A percentile compares a stretch with the other conserved stretches of the same genome.
phyloP scores from a whole-genome alignment of 1,139 yeast genomes.

The Hanseniaspora uvarum region DNA sequence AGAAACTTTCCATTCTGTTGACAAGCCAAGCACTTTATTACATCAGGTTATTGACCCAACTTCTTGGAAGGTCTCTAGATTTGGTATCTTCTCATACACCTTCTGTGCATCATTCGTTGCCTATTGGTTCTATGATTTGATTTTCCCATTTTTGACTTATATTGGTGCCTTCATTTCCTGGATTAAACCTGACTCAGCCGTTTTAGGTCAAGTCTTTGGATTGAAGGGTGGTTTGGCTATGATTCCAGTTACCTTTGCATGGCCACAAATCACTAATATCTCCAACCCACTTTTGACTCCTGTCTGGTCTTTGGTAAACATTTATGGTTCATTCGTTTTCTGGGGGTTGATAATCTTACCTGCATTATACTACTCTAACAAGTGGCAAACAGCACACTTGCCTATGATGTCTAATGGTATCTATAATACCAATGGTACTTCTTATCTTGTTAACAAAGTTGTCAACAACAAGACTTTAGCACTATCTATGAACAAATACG shows the following conservation, averaged over 20 bases:
- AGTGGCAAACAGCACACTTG: constrained; percentile 43
- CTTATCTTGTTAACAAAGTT: constrained; percentile 39
- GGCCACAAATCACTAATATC: constrained; percentile 47
- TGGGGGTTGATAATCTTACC: constrained; percentile 37
- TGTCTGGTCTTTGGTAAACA: constrained; percentile 42
- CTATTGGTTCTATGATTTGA: constrained; percentile 49
- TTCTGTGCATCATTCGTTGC: constrained; percentile 38
- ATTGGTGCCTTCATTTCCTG: constrained; percentile 45
- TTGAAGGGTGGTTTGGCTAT: constrained; percentile 50
- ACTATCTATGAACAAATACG: constrained; percentile 42
- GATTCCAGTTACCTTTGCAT: constrained; percentile 51
- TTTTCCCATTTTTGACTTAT: constrained; percentile 42
- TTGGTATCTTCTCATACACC: constrained; percentile 38
- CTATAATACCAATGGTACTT: constrained; percentile 30
- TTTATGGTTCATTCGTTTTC: constrained; percentile 38
- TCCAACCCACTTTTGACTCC: constrained; percentile 65
- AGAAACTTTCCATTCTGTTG: constrained; percentile 52
- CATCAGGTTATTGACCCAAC: constrained; percentile 30
- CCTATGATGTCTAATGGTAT: constrained; percentile 40
- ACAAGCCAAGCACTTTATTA: constrained; percentile 32
- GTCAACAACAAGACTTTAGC: constrained; percentile 34
- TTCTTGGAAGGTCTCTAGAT: constrained; percentile 44
- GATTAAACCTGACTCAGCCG: constrained; percentile 46
- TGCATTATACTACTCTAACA: constrained; percentile 42
- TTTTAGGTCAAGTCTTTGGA: constrained; percentile 55